Base-by-base conservation (phyloP, 768 basidiomycete genomes). In the Strobilomyces dryophilus region DNA sequence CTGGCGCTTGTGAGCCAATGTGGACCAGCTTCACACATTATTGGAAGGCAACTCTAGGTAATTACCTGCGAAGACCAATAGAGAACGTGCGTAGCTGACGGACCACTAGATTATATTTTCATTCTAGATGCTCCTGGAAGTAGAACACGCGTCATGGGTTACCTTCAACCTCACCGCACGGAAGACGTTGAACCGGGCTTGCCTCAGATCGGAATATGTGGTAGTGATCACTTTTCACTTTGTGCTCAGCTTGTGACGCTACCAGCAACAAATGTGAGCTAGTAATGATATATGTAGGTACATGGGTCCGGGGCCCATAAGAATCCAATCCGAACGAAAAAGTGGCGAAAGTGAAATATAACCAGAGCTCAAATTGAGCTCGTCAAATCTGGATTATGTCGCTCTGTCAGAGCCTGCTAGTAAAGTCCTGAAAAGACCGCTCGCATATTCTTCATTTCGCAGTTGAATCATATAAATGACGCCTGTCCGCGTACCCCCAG, bases 401-500 rank as follows among this genome's bases (percentile, higher is more conserved):
- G 82, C 73, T 55, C 94, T 78, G 70, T 93, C 92, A 48, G 92
- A 92, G 31, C 95, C 95, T 47, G 82, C 85, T 39, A 99, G 74
- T 60, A 99, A 77, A 66, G 84, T 84, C 64, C 90, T 87, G 67
- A 92, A 98, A 48, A 99, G 69, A 18, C 87, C 89, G 32, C 80
- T 80, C 17, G 97, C 93, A 12, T 86, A 83, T 45, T 79, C 80
- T 73, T 98, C 95, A 68, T 90, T 95, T 59, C 92, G 84, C 43
- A 95, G 71, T 72, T 98, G 95, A 50, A 98, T 85, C 97, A 99
- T 97, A 71, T 99, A 97, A 51, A 98, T 76, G 65, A 98, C 84
- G 24, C 95, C 97, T 14, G 95, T 95, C 54, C 95, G 81, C 45
- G 81, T 70, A n/a, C 97, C 97, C 52, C 84, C 79, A 1, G 68